phyloP scores from a whole-genome alignment of 805 yeast genomes.

The Candida gorgasii region DNA sequence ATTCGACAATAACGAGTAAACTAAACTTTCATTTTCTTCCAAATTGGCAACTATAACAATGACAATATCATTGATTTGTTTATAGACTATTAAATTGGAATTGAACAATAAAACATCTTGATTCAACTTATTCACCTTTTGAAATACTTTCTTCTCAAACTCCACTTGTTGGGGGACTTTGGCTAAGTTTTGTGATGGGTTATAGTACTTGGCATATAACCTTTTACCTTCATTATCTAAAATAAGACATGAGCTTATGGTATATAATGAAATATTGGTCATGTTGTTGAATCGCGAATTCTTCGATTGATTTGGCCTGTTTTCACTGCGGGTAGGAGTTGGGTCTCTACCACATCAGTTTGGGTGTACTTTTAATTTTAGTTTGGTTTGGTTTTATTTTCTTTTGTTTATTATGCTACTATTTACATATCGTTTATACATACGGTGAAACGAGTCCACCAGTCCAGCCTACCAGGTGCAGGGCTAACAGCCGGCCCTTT shows the following conservation, averaged over 20 bases:
- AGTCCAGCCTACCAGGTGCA: too few relatives aligned
- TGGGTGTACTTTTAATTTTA: too few relatives aligned
- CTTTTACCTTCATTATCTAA: constrained; percentile 82
- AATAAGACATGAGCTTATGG: constrained; percentile 77
- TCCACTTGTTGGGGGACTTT: constrained; percentile 59
- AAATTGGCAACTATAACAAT: constrained; percentile 70
- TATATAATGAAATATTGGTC: constrained; percentile 65
- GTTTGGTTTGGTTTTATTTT: too few relatives aligned
- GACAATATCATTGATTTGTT: constrained; percentile 75
- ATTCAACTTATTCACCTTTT: constrained; percentile 77
- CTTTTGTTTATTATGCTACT: constrained; percentile 7
- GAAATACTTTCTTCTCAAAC: constrained; percentile 72
- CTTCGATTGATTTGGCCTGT: too few relatives aligned
- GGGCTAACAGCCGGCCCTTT: too few relatives aligned
- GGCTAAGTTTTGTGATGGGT: constrained; percentile 25
- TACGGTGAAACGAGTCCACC: too few relatives aligned
- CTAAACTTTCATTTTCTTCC: constrained; percentile 82
- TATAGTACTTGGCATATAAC: constrained; percentile 81
- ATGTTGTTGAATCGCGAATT: constrained; percentile 9
- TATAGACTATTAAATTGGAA: constrained; percentile 79
- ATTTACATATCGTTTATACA: constrained; percentile 4
- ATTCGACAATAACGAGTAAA: constrained; percentile 74
- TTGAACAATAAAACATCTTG: constrained; percentile 81
- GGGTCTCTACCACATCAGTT: too few relatives aligned
- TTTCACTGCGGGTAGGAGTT: too few relatives aligned